Base-by-base conservation (phyloP, 1,284 basidiomycete species). In the Cutaneotrichosporon daszewskae region DNA sequence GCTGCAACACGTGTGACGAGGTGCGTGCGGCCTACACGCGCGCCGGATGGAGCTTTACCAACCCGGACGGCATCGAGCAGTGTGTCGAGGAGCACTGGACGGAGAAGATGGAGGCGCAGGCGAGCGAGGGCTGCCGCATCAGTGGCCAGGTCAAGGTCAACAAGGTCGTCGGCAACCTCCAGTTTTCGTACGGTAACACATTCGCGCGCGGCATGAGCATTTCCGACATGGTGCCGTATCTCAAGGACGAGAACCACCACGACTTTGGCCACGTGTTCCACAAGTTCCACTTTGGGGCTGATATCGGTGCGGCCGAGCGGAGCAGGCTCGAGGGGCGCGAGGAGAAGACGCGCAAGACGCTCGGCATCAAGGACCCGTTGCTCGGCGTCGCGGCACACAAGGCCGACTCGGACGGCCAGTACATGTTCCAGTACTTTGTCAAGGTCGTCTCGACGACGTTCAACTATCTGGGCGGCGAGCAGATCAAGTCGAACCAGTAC, bases 1-100 rank as follows among this genome's bases (percentile, higher is more conserved):
- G 95, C 73, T 98, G 95, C 72, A 90, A 99, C 69, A 85, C 83
- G 37, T 98, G 95, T 66, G 95, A 99, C 61, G 85, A 92, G 4
- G 95, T 99, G 27, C 79, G 92, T 39, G 79, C 86, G 66, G 78
- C 90, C 18, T 99, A 99, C 72, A 79, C 87, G 36, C 81, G 84
- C 62, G 82, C 84, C 58, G 94, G 94, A 13, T 99, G 95, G 95
- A 90, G 85, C 64, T 98, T 98, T 71, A 72, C 76, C 54, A 84
- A 85, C 63, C 95, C 95, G 13, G 86, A 95, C 54, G 77, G 81
- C 3, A 85, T 99, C 55, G 91, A 97, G 60, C 61, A 95, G 87
- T 99, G 95, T 69, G 81, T 85, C 37, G 74, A 85, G 54, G 95
- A 99, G 74, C 85, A 87, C 36, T 98, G 94, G 94, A 81, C 87